Base-by-base conservation (phyloP, 805 yeast genomes). In the Cyberlindnera saturnus region DNA sequence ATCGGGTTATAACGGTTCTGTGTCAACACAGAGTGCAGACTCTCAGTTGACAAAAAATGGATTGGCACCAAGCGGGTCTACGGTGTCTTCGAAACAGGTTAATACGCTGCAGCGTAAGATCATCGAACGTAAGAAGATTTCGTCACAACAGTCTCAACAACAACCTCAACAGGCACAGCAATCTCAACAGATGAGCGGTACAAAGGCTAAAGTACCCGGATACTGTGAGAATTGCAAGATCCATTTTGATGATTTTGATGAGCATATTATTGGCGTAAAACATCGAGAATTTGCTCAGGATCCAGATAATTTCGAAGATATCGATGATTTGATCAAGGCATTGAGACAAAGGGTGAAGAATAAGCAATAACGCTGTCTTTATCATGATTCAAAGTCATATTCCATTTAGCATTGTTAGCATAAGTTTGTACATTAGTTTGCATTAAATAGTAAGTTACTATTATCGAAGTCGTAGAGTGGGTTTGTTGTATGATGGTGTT, bases 201-300 rank as follows among this genome's bases (percentile, higher is more conserved):
- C 32, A 40, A 51, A 53, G 39, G 55, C 57, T 16, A 62, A 57
- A 48, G 63, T 58, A 37, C 52, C 91, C 1, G 97, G 97, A 0
- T 90, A 86, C 63, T 91, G 99, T 65, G 99, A 91, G 60, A 91
- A 91, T 59, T 91, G 99, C 64, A 71, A 91, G 19, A 84, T 83
- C 46, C 82, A 82, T 59, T 91, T 85, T 59, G 90, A 85, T 40
- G 77, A 79, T 51, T 81, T 89, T 56, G 86, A 80, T 20, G 86
- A 78, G 44, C 99, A 91, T 60, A 75, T 87, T 34, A 55, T 57
- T 26, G 73, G 87, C 19, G 75, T 74, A 31, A 76, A 81, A 50
- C 99, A 91, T 61, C 70, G 84, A 39, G 75, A 77, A 42, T 90
- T 88, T 66, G 97, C 97, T 3, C 65, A 69, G 36, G 79, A 83